These are phyloP conservation scores for Saturnispora gosingensis DNA, from an alignment of 805 yeast species.

Conservation along the genomic window DNA sequence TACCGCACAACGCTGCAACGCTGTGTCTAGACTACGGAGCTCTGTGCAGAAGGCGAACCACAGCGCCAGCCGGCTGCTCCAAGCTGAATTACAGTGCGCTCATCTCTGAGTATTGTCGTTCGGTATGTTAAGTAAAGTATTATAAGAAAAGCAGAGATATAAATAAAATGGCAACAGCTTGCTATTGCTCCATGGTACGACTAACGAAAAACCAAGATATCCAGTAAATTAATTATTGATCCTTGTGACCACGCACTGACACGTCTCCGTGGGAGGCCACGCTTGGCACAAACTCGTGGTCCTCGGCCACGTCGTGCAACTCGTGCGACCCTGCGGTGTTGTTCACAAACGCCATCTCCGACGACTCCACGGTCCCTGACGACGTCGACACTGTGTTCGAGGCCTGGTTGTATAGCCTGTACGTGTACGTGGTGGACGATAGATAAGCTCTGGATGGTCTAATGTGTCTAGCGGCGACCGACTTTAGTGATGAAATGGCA, in stretches of 20 bases:
- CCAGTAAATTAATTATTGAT: neutral
- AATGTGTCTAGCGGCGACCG: slow-evolving; percentile 21
- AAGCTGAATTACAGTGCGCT: too few species aligned
- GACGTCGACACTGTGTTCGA: slow-evolving; percentile 21
- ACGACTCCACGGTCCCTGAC: slow-evolving; percentile 25
- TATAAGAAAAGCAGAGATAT: neutral
- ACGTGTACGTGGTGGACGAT: slow-evolving; percentile 5
- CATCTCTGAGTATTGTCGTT: too few species aligned
- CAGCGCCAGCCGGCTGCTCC: too few species aligned
- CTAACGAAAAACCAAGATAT: neutral
- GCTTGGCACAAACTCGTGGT: slow-evolving; percentile 24
- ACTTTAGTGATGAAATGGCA: slow-evolving; percentile 21
- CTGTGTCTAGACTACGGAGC: too few species aligned
- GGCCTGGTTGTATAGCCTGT: slow-evolving; percentile 14
- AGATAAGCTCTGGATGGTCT: slow-evolving; percentile 5
- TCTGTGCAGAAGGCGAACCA: too few species aligned
- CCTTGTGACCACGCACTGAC: slow-evolving; percentile 20
- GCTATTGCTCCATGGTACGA: neutral
- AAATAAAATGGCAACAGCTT: neutral
- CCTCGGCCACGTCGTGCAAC: slow-evolving; percentile 9
- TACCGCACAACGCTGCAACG: too few species aligned
- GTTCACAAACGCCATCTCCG: slow-evolving; percentile 24
- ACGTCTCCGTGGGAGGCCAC: slow-evolving; percentile 24
- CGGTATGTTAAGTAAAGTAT: neutral
- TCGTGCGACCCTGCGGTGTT: slow-evolving; percentile 11